A percentile compares a stretch with the other conserved stretches of the same genome.
phyloP scores from a whole-genome alignment of 163 green algal species.

The Scenedesmus sp. region DNA sequence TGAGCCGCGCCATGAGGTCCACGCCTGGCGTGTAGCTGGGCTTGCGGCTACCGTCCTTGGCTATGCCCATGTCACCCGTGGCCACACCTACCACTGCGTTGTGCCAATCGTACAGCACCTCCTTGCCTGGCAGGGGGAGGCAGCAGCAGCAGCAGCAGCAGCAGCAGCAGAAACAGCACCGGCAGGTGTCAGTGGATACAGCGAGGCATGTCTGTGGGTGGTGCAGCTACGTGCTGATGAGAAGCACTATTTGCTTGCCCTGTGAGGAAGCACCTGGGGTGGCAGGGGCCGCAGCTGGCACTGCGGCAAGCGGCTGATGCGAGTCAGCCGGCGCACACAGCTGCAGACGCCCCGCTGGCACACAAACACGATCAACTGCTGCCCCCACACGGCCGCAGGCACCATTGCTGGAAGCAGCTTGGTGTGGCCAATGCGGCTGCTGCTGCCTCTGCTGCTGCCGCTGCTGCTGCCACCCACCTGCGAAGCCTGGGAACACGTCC shows the following conservation, averaged over 20 bases:
- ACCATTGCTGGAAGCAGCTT: background rate
- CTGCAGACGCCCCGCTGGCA: no score
- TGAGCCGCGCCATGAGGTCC: conserved; percentile 82
- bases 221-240: background rate
- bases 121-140: conserved; percentile 27
- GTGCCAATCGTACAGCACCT: conserved; percentile 72
- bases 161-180: background rate
- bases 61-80: conserved; percentile 87
- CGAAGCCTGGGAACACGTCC: conserved; percentile 93
- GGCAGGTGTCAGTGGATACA: background rate
- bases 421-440: background rate
- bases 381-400: background rate
- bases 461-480: conserved; percentile 49
- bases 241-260: no score
- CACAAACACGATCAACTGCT: no score
- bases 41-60: conserved; percentile 80
- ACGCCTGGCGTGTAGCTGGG: conserved; percentile 78
- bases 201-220: background rate
- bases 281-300: no score
- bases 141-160: background rate
- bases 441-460: background rate
- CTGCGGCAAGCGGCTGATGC: no score
- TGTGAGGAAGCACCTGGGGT: no score
- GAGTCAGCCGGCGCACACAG: no score
- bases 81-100: conserved; percentile 74